Evolutionary conservation across 768 basidiomycete genomes (phyloP), one percentile per base, ranked within the genome.

Genomic region (Lepiota venenata): DNA sequence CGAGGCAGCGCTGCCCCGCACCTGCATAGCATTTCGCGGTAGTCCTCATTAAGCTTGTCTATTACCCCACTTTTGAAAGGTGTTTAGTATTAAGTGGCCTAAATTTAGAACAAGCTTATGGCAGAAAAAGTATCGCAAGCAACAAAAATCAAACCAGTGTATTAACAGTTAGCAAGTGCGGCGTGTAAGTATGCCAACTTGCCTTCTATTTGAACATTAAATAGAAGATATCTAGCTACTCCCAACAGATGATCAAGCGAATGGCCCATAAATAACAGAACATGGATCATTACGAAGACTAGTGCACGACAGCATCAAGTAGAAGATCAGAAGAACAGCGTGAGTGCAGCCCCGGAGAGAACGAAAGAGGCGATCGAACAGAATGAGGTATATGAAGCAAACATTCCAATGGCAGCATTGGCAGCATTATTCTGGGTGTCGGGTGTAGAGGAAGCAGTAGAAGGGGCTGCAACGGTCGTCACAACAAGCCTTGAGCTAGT

Each of bases 381-480:
- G 8, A 32, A 9, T 9, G 32, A 8, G 32, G 40, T 22, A 35
- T 44, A 55, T 16, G 40, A 40, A 15, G 53, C 47, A 3, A 47
- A 32, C 47, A 47, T 47, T 48, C 18, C 48, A 35, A 47, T 39
- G 40, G 46, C 61, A 27, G 47, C 56, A 29, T 48, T 55, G 9
- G 55, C 10, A 29, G 32, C 32, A 32, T 32, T 11, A 32, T 32
- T 11, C 18, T 21, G 39, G 20, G 36, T 46, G 21, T 27, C 25
- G 14, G 14, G 32, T 9, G 32, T 53, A 11, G 59, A 36, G 2
- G 50, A 52, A 11, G 42, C 29, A 8, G 61, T 46, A 29, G 58
- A 12, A 40, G 54, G 36, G 12, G 56, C 3, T 25, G 39, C 4
- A 16, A 56, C 39, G 1, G 39, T 44, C 20, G 50, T 56, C 21